A percentile compares a stretch with the other conserved stretches of the same genome.
Evolutionary conservation across 768 basidiomycete species (phyloP).

Genomic region (Epithele typhae): DNA sequence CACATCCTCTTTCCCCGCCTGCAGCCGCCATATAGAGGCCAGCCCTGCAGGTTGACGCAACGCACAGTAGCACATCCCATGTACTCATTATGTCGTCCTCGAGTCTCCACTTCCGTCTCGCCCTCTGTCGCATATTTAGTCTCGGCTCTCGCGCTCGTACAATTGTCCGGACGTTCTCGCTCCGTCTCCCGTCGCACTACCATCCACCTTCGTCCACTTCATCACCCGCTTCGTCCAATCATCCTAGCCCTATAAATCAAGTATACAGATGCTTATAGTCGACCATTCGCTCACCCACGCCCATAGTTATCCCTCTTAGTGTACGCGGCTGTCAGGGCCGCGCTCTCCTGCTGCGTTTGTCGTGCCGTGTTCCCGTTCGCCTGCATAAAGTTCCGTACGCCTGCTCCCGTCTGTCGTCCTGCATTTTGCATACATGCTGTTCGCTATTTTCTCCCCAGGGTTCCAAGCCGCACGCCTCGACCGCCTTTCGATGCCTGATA

Average conservation of each 20-base stretch:
- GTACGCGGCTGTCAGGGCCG: too few species aligned
- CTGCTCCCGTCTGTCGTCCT: constrained; percentile 26
- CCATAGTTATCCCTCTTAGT: constrained; percentile 16
- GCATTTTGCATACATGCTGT: constrained; percentile 29
- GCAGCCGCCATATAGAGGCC: constrained; percentile 40
- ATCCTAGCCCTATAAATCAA: constrained; percentile 19
- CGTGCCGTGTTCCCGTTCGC: constrained; percentile 22
- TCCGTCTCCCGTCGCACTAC: constrained; percentile 12
- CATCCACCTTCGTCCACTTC: constrained; percentile 7
- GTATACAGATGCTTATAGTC: constrained; percentile 20
- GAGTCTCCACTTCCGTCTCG: constrained; percentile 12
- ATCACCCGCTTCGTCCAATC: constrained; percentile 8
- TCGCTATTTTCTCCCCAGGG: constrained; percentile 25
- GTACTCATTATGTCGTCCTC: constrained; percentile 25
- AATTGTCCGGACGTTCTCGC: constrained; percentile 6
- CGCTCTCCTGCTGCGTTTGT: constrained; percentile 9
- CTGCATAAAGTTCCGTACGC: constrained; percentile 20
- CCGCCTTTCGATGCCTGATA: too few species aligned
- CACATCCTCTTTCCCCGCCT: constrained; percentile 20
- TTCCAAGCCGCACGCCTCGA: too few species aligned
- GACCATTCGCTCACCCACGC: constrained; percentile 6
- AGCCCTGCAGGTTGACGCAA: constrained; percentile 37
- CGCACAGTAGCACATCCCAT: constrained; percentile 16
- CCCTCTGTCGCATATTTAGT: constrained; percentile 22
- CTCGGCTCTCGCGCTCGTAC: constrained; percentile 13